A percentile compares a stretch with the other conserved stretches of the same genome.
Conservation (phyloP, 177 flowering plant species). For the Vitis hybrid region DNA sequence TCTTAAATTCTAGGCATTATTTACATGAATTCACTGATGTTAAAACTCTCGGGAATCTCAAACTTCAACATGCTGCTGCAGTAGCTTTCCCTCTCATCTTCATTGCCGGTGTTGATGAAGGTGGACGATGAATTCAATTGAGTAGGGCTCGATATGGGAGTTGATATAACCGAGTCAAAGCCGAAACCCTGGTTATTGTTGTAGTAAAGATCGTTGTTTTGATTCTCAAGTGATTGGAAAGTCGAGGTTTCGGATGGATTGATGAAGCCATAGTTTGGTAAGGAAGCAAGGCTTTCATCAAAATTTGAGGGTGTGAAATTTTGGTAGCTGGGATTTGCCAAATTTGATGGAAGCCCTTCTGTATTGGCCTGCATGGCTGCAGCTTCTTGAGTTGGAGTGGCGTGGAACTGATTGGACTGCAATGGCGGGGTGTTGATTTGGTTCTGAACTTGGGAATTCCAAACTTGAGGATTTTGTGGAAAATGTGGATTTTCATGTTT, state of each 20-base stretch:
- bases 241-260: constrained; percentile 24
- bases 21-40: constrained; percentile 47
- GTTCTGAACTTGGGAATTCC: constrained; percentile 25
- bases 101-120: constrained; percentile 37
- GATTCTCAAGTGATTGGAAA: constrained; percentile 12
- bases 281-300: constrained; percentile 1
- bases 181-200: constrained; percentile 23
- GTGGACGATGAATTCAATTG: constrained; percentile 57
- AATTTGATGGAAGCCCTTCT: constrained; percentile 21
- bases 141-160: constrained; percentile 51
- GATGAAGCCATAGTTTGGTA: constrained; percentile 12
- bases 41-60: constrained; percentile 55
- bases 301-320: constrained; percentile 16
- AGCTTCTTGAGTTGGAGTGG: constrained; percentile 20
- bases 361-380: constrained; percentile 25
- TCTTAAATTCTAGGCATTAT: neutral
- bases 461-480: constrained; percentile 35
- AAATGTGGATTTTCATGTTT: constrained; percentile 33
- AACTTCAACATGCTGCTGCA: constrained; percentile 57
- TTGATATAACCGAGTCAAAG: constrained; percentile 48
- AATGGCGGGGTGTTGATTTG: constrained; percentile 16
- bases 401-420: constrained; percentile 29
- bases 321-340: constrained; percentile 15
- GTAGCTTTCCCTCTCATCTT: constrained; percentile 53
- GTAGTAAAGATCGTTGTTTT: constrained; percentile 8